A percentile compares a stretch with the other conserved stretches of the same genome.
Evolutionary conservation across 2,329 filamentous ascomycete genomes (phyloP).

Genomic region (Penicillium sp.): DNA sequence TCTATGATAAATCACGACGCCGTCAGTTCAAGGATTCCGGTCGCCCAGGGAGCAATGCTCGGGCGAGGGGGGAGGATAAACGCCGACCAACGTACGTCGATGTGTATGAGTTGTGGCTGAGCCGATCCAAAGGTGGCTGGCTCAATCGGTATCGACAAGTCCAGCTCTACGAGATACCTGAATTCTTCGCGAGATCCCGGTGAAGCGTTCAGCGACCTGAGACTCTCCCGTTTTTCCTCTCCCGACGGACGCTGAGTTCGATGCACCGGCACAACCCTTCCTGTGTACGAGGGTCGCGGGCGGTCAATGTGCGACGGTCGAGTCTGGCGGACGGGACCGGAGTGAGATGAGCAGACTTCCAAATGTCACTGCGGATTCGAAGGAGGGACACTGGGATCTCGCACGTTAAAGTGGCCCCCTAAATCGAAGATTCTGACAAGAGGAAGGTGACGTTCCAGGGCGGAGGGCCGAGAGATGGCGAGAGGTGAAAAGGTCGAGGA

Average conservation of each 20-base stretch:
- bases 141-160: not conserved
- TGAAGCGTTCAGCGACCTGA: not conserved
- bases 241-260: conserved; percentile 4
- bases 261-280: conserved; percentile 4
- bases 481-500: no score
- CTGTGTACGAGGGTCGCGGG: conserved; percentile 5
- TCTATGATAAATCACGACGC: conserved; percentile 1
- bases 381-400: no score
- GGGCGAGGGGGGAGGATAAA: not conserved
- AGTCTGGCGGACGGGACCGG: not conserved
- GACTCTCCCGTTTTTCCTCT: not conserved
- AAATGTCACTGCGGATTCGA: no score
- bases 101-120: not conserved
- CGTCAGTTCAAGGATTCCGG: conserved; percentile 2
- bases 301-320: conserved; percentile 9
- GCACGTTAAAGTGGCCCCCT: no score
- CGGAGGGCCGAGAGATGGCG: no score
- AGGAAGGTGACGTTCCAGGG: no score
- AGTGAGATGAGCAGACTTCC: no score
- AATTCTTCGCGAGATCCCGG: not conserved
- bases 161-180: not conserved
- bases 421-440: no score
- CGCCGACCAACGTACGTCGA: conserved; percentile 1
- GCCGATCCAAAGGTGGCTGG: not conserved
- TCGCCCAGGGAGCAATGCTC: not conserved